Base-by-base conservation (phyloP, 495 filamentous ascomycete species). In the Podospora fimiseda region DNA sequence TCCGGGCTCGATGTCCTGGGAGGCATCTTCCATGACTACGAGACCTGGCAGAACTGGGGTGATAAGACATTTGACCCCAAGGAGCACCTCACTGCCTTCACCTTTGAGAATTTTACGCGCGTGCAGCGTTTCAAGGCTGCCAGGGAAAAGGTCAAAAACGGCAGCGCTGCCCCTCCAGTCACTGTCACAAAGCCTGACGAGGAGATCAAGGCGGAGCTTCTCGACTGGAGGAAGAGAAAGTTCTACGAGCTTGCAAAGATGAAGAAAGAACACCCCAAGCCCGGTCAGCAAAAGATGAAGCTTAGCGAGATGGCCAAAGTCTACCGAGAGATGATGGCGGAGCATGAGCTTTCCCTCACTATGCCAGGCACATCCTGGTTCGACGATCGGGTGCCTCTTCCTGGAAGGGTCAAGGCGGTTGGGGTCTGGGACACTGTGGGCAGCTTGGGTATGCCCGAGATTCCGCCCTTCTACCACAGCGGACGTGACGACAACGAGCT, bases 391-490 rank as follows among this genome's bases (percentile, higher is more conserved):
- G 27, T 6, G 27, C 27, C 27, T 33, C 27, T 33, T 11, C 27
- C 27, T 11, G 27, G 51, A 2, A 74, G 60, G 42, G 61, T 70
- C 37, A 64, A 65, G 30, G 71, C 67, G 6, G 59, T 76, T 36
- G 73, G 73, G 0, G 75, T 77, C 16, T 80, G 71, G 69, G 77
- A 81, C 49, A 81, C 77, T 11, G 78, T 81, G 37, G 74, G 75
- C 9, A 63, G 63, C 27, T 59, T 78, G 43, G 74, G 76, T 24
- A 69, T 72, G 8, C 73, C 66, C 1, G 51, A 66, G 48, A 43
- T 23, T 43, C 33, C 41, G 33, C 49, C 48, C 22, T 42, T 21
- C 52, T 22, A 46, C 67, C n/a, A 59, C 67, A 9, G 50, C 68
- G 44, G 71, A 57, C 55, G 60, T 59, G 3, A 65, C 64, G 21